Base-by-base conservation (phyloP, 805 yeast species). In the Schizosaccharomyces pombe region DNA sequence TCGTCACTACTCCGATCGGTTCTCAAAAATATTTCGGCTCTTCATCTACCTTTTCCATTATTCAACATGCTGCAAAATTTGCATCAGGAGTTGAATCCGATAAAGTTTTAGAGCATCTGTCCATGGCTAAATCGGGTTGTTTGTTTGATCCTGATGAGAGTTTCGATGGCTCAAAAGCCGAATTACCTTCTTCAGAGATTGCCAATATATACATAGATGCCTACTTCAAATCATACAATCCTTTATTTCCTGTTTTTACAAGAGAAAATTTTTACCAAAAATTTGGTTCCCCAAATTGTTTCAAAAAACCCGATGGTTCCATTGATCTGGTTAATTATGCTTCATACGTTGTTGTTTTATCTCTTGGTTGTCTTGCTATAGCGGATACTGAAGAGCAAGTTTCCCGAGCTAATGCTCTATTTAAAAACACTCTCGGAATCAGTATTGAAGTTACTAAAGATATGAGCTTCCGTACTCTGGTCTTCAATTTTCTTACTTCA, bases 391-490 rank as follows among this genome's bases (percentile, higher is more conserved):
- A 43, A 5, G 19, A 24, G 9, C 5, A 43, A 6, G 16, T 43
- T 11, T 22, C 5, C 6, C 28, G 30, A 22, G 49, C 49, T 43
- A 26, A 43, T 14, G 49, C 49, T 43, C 30, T 43, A 22, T 43
- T 16, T 43, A 26, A 14, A n/a, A 43, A 43, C 26, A 30, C 26
- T 26, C 1, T 43, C 1, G 49, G 26, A 4, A 24, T 22, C 6
- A 4, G 26, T 4, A 2, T 19, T 5, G 26, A 26, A 2, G 28
- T 43, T 8, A 22, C 14, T n/a, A 6, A 8, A 16, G 9, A 51
- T 5, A 51, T 53, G n/a, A 52, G 56, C 33, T 39, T 60, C 6
- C 43, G 37, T 14, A 58, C 58, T n/a, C 55, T 60, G 9, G 58
- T 57, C 47, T 32, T 57, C 9, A 26, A 58, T 33, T 33, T 59